A percentile compares a stretch with the other conserved stretches of the same genome.
phyloP scores from a whole-genome alignment of 805 yeast species.

The Saccharomyces paradoxus region DNA sequence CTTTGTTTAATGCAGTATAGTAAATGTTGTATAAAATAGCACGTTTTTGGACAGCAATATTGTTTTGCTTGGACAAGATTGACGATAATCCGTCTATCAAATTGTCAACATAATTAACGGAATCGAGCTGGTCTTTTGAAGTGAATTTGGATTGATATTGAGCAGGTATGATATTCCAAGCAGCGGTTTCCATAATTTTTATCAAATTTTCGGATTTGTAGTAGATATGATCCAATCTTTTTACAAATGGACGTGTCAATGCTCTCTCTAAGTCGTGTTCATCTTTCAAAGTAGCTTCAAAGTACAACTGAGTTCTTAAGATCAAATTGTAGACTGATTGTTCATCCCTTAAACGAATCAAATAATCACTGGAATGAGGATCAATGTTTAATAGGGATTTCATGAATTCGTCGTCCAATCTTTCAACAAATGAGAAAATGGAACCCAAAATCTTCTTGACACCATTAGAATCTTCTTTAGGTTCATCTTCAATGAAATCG shows the following conservation, averaged over 20 bases:
- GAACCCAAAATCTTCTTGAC: slow-evolving; percentile 74
- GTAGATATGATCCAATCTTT: slow-evolving; percentile 87
- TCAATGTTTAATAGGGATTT: slow-evolving; percentile 81
- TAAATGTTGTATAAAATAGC: slow-evolving; percentile 82
- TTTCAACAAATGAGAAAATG: slow-evolving; percentile 76
- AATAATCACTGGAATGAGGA: slow-evolving; percentile 91
- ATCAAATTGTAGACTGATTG: slow-evolving; percentile 63
- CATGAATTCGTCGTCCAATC: slow-evolving; percentile 90
- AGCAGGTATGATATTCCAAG: slow-evolving; percentile 52
- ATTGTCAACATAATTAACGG: slow-evolving; percentile 38
- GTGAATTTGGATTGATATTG: slow-evolving; percentile 7
- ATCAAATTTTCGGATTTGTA: slow-evolving; percentile 81
- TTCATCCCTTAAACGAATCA: slow-evolving; percentile 86
- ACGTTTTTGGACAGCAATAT: slow-evolving; percentile 63
- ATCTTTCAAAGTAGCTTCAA: slow-evolving; percentile 54
- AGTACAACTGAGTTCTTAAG: slow-evolving; percentile 78
- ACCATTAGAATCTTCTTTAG: slow-evolving; percentile 52
- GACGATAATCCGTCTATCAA: slow-evolving; percentile 60
- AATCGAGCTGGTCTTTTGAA: slow-evolving; percentile 27
- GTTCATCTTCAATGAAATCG: slow-evolving; percentile 74
- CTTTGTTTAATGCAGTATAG: slow-evolving; percentile 83
- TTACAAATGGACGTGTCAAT: slow-evolving; percentile 64
- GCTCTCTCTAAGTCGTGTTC: slow-evolving; percentile 41
- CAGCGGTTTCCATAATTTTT: slow-evolving; percentile 54
- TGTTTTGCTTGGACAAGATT: slow-evolving; percentile 57